Evolutionary conservation across 768 basidiomycete species (phyloP).

Genomic region (Lentinula edodes): DNA sequence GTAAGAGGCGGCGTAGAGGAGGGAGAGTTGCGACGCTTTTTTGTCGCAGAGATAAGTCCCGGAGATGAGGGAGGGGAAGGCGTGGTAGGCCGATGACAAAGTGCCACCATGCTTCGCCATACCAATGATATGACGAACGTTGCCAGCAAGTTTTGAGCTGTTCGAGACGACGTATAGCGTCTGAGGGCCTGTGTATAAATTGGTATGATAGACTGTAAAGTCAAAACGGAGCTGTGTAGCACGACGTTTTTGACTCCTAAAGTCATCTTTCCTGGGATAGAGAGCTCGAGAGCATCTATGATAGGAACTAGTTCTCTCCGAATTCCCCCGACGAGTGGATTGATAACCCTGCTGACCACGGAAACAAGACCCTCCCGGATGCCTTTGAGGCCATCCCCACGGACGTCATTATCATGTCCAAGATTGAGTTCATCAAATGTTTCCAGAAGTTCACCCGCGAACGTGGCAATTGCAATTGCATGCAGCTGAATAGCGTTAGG

Average conservation of each 20-base stretch:
- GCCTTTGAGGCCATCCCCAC: constrained; percentile 63
- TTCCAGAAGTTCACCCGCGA: constrained; percentile 71
- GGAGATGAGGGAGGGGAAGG: constrained; percentile 37
- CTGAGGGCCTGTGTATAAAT: constrained; percentile 53
- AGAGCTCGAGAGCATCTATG: constrained; percentile 54
- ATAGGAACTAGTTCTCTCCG: constrained; percentile 56
- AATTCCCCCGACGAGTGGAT: constrained; percentile 58
- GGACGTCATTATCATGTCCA: constrained; percentile 53
- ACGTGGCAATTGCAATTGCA: constrained; percentile 60
- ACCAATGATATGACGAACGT: constrained; percentile 67
- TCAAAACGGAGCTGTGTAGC: constrained; percentile 54
- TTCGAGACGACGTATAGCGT: constrained; percentile 47
- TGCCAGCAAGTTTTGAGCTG: constrained; percentile 58
- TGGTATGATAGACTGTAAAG: constrained; percentile 56
- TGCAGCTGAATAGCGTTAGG: constrained; percentile 67
- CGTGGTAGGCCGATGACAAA: constrained; percentile 53
- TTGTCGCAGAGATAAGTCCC: constrained; percentile 23
- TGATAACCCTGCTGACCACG: constrained; percentile 58
- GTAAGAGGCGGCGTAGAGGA: constrained; percentile 49
- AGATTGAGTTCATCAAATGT: constrained; percentile 63
- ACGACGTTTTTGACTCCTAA: constrained; percentile 25
- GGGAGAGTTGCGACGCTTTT: constrained; percentile 36
- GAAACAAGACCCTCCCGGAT: constrained; percentile 70
- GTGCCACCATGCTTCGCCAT: constrained; percentile 70
- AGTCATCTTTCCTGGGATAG: constrained; percentile 20